Conservation (phyloP, 208 protist genomes). For the Polymyxa betae region DNA sequence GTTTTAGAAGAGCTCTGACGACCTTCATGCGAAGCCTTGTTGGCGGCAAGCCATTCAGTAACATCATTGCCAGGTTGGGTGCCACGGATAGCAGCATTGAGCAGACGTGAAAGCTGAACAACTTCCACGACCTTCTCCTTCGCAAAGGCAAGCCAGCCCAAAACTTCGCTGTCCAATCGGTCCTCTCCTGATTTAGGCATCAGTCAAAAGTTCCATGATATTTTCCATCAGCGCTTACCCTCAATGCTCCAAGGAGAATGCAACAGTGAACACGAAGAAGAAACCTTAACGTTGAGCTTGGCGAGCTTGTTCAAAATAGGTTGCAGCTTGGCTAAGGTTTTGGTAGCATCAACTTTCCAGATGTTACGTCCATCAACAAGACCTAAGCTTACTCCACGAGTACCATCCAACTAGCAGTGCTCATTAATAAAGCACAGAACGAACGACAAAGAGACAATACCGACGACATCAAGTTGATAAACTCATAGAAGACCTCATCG, state of each 20-base stretch:
- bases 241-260: background rate
- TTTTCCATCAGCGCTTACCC: too few species aligned
- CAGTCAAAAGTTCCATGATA: too few species aligned
- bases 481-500: background rate
- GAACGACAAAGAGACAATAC: background rate
- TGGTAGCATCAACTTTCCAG: background rate
- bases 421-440: background rate
- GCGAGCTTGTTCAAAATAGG: background rate
- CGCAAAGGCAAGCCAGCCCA: background rate
- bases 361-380: conserved; percentile 2
- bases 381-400: background rate
- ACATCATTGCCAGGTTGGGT: background rate
- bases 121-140: conserved; percentile 2
- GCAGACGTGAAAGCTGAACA: background rate
- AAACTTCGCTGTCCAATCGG: background rate
- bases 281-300: background rate
- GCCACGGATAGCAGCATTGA: background rate
- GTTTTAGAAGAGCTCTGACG: background rate
- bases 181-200: too few species aligned
- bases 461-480: too few species aligned
- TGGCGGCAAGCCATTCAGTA: background rate
- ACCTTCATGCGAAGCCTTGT: background rate
- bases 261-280: background rate
- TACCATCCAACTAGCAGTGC: background rate
- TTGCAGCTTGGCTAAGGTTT: background rate